Percentiles rank a stretch among this genome's conserved stretches.
phyloP scores from a whole-genome alignment of 768 basidiomycete genomes.

The Tylopilus sp. region DNA sequence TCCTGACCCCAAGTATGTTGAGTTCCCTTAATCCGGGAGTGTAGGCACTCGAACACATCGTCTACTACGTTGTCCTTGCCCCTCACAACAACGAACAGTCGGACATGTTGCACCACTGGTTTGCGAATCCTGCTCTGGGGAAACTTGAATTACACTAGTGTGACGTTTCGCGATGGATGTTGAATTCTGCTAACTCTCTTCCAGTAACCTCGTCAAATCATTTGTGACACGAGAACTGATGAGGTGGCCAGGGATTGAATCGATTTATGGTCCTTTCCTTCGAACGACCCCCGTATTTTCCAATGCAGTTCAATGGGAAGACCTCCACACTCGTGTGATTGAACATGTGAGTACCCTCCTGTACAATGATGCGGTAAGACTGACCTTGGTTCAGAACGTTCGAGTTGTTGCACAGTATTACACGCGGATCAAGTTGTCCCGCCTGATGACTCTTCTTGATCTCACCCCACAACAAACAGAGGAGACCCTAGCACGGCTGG shows the following conservation, averaged over 20 bases:
- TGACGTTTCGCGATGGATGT: conserved; percentile 16
- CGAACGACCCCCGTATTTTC: conserved; percentile 80
- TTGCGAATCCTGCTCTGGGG: conserved; percentile 68
- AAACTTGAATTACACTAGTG: conserved; percentile 88
- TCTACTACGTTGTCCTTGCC: conserved; percentile 91
- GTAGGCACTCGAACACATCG: conserved; percentile 91
- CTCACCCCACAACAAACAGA: conserved; percentile 81
- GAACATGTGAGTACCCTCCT: conserved; percentile 73
- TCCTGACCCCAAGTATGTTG: not conserved
- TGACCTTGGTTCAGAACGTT: conserved; percentile 65
- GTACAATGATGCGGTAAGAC: not conserved
- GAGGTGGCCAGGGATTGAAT: conserved; percentile 94
- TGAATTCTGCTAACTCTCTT: conserved; percentile 11
- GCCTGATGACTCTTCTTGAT: conserved; percentile 85
- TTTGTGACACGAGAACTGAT: conserved; percentile 92
- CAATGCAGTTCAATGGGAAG: conserved; percentile 82
- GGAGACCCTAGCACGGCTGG: conserved; percentile 82
- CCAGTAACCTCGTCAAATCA: conserved; percentile 88
- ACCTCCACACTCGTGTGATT: conserved; percentile 91
- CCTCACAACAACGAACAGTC: conserved; percentile 97
- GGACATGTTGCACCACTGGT: conserved; percentile 91
- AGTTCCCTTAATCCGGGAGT: conserved; percentile 3
- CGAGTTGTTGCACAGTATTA: conserved; percentile 94
- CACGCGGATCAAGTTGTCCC: conserved; percentile 81
- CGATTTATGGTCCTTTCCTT: conserved; percentile 81